Base-by-base conservation (phyloP, 768 basidiomycete species). In the Trametes cingulata region DNA sequence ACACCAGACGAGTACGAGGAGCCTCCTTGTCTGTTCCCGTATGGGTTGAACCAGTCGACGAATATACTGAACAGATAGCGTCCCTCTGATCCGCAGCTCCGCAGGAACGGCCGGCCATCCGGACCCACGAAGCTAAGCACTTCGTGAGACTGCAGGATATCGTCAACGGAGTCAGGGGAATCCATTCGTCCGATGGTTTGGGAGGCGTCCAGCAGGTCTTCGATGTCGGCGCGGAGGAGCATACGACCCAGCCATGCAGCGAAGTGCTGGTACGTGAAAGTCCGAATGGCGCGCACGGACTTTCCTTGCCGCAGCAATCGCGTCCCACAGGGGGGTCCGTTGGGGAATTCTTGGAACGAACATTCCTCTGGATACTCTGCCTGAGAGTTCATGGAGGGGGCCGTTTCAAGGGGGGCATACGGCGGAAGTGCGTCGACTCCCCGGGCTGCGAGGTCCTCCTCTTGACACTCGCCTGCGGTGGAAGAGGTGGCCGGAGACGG, bases 1-100 rank as follows among this genome's bases (percentile, higher is more conserved):
- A 77, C 52, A 3, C 75, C 73, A 12, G 36, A 47, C 1, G 58
- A 56, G 4, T 42, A 24, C 1, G 37, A 8, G 3, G 58, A 20
- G 4, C 37, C 43, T 2, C 51, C 51, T 6, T 42, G 22, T 17
- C 37, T 49, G 15, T 40, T 41, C 8, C 39, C 41, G 6, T 35
- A 46, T 0, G 62, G 62, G 48, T 63, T 58, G 52, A 63, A 63
- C 24, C 62, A 41, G 36, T 63, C 62, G 13, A 59, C 48, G 6
- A 50, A 43, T 3, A 63, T 40, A 20, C 47, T 49, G 50, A 43
- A 58, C 1, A 55, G 22, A 15, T 51, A 29, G 2, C 48, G 37
- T 1, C 35, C 36, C 24, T 51, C 50, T 12, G 8, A 1, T 9
- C 36, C 36, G 36, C 36, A 22, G 10, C 6, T 4, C 3, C 50